phyloP scores from a whole-genome alignment of 306 rosid species.

The Glycine soja region DNA sequence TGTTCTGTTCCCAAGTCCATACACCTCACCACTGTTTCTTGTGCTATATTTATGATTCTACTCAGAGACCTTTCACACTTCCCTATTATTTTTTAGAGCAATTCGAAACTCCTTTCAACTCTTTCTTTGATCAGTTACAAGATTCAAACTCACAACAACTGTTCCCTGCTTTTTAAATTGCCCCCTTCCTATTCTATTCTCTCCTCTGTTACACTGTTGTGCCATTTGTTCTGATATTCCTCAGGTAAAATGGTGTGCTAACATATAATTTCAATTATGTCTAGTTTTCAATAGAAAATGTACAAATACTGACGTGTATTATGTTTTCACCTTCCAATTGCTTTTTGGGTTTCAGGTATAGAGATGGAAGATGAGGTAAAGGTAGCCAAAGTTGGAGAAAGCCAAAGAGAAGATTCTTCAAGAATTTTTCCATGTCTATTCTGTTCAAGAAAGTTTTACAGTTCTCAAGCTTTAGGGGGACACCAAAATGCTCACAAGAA shows the following conservation, averaged over 20 bases:
- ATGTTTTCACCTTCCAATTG: not conserved
- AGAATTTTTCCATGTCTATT: constrained; percentile 75
- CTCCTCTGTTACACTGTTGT: constrained; percentile 27
- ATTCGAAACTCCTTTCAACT: constrained; percentile 53
- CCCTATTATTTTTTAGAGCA: constrained; percentile 56
- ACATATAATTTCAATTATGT: not conserved
- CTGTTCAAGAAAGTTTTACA: constrained; percentile 81
- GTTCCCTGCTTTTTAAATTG: too few species aligned
- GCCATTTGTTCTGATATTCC: constrained; percentile 35
- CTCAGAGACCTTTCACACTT: constrained; percentile 57
- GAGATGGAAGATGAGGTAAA: constrained; percentile 58
- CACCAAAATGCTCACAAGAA: constrained; percentile 96
- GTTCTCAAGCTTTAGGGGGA: constrained; percentile 90
- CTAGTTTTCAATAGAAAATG: not conserved
- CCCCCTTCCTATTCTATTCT: not conserved
- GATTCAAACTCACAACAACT: constrained; percentile 6
- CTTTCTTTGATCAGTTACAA: constrained; percentile 46
- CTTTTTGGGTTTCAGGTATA: constrained; percentile 38
- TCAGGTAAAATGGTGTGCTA: constrained; percentile 27
- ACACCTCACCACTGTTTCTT: constrained; percentile 55
- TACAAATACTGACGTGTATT: not conserved
- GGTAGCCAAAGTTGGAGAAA: constrained; percentile 43
- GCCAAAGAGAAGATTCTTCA: constrained; percentile 51
- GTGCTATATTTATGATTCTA: constrained; percentile 54
- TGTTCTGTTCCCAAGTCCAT: constrained; percentile 81